Conservation (phyloP, 257 asterid genomes). For the Solanum phureja region DNA sequence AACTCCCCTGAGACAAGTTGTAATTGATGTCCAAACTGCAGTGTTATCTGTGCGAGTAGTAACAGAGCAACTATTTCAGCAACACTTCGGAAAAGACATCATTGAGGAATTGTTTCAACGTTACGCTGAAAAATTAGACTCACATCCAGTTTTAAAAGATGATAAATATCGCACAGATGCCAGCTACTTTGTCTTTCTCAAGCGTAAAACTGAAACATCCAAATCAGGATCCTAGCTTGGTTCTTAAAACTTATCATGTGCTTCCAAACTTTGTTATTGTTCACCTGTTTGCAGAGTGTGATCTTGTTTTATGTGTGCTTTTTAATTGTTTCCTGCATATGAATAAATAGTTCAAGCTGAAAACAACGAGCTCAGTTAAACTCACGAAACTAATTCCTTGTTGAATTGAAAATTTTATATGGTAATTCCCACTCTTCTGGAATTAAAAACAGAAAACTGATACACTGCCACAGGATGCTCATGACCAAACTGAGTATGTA, state of each 20-base stretch:
- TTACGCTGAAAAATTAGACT: constrained; percentile 15
- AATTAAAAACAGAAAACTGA: background rate
- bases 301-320: background rate
- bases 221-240: background rate
- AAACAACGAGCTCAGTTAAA: background rate
- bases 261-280: background rate
- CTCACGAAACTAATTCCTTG: background rate
- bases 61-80: constrained; percentile 32
- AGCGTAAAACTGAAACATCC: constrained; percentile 6
- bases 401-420: background rate
- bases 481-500: background rate
- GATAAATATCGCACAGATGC: constrained; percentile 22
- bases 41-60: constrained; percentile 29
- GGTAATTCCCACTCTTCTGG: background rate
- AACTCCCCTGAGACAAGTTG: constrained; percentile 10
- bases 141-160: constrained; percentile 19
- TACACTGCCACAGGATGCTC: background rate
- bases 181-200: constrained; percentile 41
- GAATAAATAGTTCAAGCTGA: background rate
- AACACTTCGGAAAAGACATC: constrained; percentile 36
- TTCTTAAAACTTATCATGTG: background rate
- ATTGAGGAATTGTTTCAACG: constrained; percentile 33
- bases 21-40: constrained; percentile 7
- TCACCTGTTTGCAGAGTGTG: background rate
- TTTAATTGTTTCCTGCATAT: background rate